Evolutionary conservation across 805 yeast genomes (phyloP), one percentile per base, ranked within the genome.

Genomic region (Metschnikowia proteae): DNA sequence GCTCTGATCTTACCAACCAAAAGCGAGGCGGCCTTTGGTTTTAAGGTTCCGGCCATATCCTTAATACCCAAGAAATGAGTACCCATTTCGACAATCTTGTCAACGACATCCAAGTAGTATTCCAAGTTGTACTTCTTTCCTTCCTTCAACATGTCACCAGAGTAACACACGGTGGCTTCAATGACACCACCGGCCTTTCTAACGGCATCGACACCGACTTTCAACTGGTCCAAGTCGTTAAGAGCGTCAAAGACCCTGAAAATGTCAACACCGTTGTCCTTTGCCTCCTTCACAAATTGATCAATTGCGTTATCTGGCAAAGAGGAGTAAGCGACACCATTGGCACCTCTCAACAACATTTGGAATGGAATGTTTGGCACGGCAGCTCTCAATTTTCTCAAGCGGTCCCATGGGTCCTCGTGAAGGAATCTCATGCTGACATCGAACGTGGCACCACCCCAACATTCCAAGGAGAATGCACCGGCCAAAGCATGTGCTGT

Each of bases 361-460:
- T 94, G 99, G 86, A 94, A 94, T 47, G 99, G 99, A 66, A 94
- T 90, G 75, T 94, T 94, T 65, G 99, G 99, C 54, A 95, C 98
- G 50, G 86, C 79, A 62, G 79, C 79, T 71, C 99, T 83, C 70
- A 94, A 76, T 70, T 82, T 80, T 69, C 96, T 82, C 68, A 94
- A 79, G 72, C 99, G 83, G 51, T 81, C 96, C 99, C 99, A 94
- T 57, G 99, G 99, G 68, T 91, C 97, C 77, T 94, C 99, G 70
- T 92, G 89, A 63, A 94, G 78, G 80, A 94, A 94, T 72, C 99
- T 83, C 98, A 94, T 91, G 47, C 96, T 86, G 47, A 94, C 99
- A 65, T 94, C 99, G 62, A 94, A 94, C 34, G 99, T 94, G 47
- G 99, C 99, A 73, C 99, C 99, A 74, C 99, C 99, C 99, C 99